Percentiles rank a stretch among this genome's conserved stretches.
Conservation (phyloP, 805 yeast genomes). For the Starmera quercuum region DNA sequence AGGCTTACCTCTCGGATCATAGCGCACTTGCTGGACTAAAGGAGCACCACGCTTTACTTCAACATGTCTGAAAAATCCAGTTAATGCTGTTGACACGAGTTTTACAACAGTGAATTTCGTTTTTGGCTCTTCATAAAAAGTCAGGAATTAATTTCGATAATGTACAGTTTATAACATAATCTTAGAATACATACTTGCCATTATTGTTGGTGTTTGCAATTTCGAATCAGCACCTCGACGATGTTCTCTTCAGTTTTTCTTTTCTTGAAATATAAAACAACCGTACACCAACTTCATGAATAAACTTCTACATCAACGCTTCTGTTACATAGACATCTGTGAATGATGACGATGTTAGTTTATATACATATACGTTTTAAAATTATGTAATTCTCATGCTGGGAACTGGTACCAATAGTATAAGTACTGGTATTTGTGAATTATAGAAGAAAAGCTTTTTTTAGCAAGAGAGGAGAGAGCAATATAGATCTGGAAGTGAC, state of each 20-base stretch:
- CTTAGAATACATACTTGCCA: slow-evolving; percentile 7
- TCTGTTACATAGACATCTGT: too few species aligned
- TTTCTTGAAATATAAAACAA: neutral
- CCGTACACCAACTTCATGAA: too few species aligned
- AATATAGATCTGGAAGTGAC: too few species aligned
- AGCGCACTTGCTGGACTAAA: slow-evolving; percentile 70
- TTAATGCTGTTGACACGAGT: slow-evolving; percentile 80
- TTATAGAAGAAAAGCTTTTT: too few species aligned
- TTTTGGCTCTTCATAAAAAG: slow-evolving; percentile 42
- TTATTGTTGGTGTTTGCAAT: neutral
- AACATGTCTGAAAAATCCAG: slow-evolving; percentile 81
- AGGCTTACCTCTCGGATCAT: slow-evolving; percentile 59
- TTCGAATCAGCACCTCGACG: neutral
- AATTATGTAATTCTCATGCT: too few species aligned
- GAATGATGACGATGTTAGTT: too few species aligned
- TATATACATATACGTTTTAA: too few species aligned
- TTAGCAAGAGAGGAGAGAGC: too few species aligned
- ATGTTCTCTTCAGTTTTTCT: neutral
- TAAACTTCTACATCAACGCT: too few species aligned
- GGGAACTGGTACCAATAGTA: too few species aligned
- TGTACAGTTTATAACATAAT: neutral
- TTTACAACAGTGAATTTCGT: slow-evolving; percentile 77
- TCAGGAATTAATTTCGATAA: too few species aligned
- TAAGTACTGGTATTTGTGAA: too few species aligned
- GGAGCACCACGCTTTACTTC: slow-evolving; percentile 78